Evolutionary conservation across 2,329 filamentous ascomycete species (phyloP), one percentile per base, ranked within the genome.

Genomic region (Emmonsiellopsis sp.): DNA sequence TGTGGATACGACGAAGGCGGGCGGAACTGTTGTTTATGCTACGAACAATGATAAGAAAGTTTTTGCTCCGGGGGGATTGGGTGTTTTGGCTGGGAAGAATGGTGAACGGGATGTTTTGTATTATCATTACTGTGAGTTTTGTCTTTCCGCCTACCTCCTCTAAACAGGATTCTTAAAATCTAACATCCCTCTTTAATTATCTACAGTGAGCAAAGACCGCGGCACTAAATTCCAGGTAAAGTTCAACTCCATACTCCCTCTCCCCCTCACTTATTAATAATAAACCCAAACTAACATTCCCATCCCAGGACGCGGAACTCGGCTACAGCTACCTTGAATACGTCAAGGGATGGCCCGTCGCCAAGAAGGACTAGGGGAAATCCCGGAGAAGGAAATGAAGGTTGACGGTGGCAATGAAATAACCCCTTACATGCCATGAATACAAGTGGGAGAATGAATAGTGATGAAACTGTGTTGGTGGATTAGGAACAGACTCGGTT

Each of bases 311-410:
- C 46, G 65, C 70, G 4, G 61, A 59, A 10, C 42, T 72, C n/a
- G 70, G 70, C 16, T 72, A 64, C 60, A 71, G 63, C 37, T 65
- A 66, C 31, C 58, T 72, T n/a, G 54, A 65, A 2, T 72, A 72
- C 50, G 51, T 63, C 7, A 60, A 70, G 46, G 70, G 70, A 8
- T 72, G 70, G 70, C 69, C 70, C 0, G 58, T 63, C 6, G 60
- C 62, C 43, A 30, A 35, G 2, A 38, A 20, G n/a, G 37, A 40
- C 37, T 15, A 40, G 20, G 20, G 20, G 20, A 26, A 26, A 5
- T 5, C 20, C 15, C 7, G 8, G 11, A 37, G 45, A 20, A 37
- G 35, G 13, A 38, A 26, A 26, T 5, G 20, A 26, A 26, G 20
- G 20, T 2, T 26, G 3, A 26, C 5, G 20, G 5, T 26, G 20